A percentile compares a stretch with the other conserved stretches of the same genome.
phyloP scores from a whole-genome alignment of 106 monocot genomes.

The Vanilla planifolia region DNA sequence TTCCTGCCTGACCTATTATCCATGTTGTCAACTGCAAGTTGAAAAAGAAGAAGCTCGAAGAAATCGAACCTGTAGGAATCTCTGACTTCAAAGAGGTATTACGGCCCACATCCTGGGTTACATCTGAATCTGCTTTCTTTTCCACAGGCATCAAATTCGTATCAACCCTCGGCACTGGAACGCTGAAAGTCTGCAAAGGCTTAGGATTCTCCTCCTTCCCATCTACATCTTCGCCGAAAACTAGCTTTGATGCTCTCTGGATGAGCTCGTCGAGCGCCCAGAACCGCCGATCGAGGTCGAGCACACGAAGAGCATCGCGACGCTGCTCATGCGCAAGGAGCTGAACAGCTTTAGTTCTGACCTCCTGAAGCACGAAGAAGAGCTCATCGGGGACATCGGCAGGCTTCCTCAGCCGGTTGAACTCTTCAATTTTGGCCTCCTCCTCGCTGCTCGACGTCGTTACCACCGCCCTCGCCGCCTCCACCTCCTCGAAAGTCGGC shows the following conservation, averaged over 20 bases:
- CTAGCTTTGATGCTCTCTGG: conserved; percentile 60
- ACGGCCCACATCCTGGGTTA: conserved; percentile 1
- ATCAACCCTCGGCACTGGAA: conserved; percentile 2
- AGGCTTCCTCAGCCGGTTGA: conserved; percentile 19
- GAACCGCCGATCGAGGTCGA: conserved; percentile 43
- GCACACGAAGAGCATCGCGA: conserved; percentile 43
- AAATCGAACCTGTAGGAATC: conserved; percentile 24
- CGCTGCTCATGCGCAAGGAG: conserved; percentile 49
- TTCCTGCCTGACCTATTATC: no score
- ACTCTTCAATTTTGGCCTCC: conserved; percentile 33
- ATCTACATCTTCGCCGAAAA: conserved; percentile 11
- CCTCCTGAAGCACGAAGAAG: conserved; percentile 55
- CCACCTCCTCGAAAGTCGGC: conserved; percentile 59
- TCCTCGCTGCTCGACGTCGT: conserved; percentile 34
- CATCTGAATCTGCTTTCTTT: conserved; percentile 14
- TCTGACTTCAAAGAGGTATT: conserved; percentile 26
- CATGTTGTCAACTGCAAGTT: not conserved
- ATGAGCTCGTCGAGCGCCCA: conserved; percentile 59
- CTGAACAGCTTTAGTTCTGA: conserved; percentile 29
- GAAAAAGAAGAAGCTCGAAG: not conserved
- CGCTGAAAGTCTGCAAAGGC: not conserved
- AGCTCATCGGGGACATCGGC: conserved; percentile 67
- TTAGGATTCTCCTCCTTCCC: conserved; percentile 5
- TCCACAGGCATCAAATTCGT: not conserved
- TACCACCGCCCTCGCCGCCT: conserved; percentile 58